These are phyloP conservation scores for Lenwebbia sp. DNA, from an alignment of 345 rosid species.

Conservation along the genomic window DNA sequence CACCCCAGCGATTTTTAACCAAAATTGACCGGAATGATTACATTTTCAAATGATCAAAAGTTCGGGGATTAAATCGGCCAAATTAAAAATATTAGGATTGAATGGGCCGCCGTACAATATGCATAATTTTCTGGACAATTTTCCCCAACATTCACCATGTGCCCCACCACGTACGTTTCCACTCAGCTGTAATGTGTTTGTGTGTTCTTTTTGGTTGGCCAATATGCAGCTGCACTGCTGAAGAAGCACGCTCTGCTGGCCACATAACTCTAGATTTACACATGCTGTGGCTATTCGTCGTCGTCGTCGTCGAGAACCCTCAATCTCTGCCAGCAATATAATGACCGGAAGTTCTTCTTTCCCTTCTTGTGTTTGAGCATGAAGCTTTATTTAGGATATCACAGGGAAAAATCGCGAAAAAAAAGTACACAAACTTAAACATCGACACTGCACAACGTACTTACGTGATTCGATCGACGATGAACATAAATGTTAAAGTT, in stretches of 20 bases:
- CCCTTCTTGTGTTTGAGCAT: too few species aligned
- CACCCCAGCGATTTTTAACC: not conserved
- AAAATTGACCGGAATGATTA: too few species aligned
- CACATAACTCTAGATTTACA: not conserved
- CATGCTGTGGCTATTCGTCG: not conserved
- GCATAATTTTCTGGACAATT: not conserved
- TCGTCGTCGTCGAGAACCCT: too few species aligned
- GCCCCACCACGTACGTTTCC: not conserved
- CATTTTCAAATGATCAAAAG: too few species aligned
- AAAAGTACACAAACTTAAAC: too few species aligned
- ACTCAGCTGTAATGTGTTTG: not conserved
- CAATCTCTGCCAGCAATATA: not conserved
- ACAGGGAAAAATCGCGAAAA: too few species aligned
- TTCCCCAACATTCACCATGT: not conserved
- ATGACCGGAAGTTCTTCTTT: not conserved
- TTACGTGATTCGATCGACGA: not conserved
- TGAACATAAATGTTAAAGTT: not conserved
- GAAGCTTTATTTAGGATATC: too few species aligned
- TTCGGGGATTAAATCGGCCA: too few species aligned
- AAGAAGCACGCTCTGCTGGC: not conserved
- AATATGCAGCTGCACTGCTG: not conserved
- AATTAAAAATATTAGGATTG: too few species aligned
- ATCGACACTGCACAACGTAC: too few species aligned
- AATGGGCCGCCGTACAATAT: fast-evolving
- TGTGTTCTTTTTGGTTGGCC: not conserved